Base-by-base conservation (phyloP, 768 basidiomycete species). In the Cantharellus anzutake region DNA sequence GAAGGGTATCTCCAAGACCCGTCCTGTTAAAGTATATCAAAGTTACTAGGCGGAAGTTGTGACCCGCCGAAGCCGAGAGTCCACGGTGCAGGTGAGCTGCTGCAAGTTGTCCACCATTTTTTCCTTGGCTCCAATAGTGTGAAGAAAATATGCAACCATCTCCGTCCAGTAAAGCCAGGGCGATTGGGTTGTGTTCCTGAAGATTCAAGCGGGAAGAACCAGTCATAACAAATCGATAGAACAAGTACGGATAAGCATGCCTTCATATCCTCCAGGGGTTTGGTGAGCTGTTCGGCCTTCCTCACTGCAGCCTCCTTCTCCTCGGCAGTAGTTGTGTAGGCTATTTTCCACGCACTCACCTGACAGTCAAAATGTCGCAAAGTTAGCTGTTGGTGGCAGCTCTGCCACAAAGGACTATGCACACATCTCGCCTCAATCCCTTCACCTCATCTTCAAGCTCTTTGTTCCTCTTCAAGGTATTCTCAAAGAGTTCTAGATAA, bases 1-100 rank as follows among this genome's bases (percentile, higher is more conserved):
- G 34, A 14, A 60, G 41, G 7, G 40, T 60, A 40, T 60, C 53
- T 16, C 4, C 60, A 11, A 62, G 60, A 11, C 59, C 60, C 4
- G 5, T 60, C 11, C 59, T 14, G 59, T 60, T 60, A 37, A 62
- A 41, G 37, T 60, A 60, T 7, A 60, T 48, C 42, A 60, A 20
- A 40, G 34, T 20, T 35, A 41, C 16, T n/a, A 60, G 14, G 20
- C 60, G 60, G 20, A 38, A n/a, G 42, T 59, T 29, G 58, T 20
- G 20, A 5, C 39, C 58, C 5, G 39, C 4, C 34, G 41, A 61
- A 4, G 14, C n/a, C n/a, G 60, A 61, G 16, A 4, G 11, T 4
- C 16, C 52, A 34, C 39, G 60, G 14, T 57, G 53, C 14, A 60
- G 59, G n/a, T 11, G 7, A 14, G 60, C 40, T 35, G 60, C 60